Conservation (phyloP, 345 rosid genomes). For the Rhodamnia argentea region DNA sequence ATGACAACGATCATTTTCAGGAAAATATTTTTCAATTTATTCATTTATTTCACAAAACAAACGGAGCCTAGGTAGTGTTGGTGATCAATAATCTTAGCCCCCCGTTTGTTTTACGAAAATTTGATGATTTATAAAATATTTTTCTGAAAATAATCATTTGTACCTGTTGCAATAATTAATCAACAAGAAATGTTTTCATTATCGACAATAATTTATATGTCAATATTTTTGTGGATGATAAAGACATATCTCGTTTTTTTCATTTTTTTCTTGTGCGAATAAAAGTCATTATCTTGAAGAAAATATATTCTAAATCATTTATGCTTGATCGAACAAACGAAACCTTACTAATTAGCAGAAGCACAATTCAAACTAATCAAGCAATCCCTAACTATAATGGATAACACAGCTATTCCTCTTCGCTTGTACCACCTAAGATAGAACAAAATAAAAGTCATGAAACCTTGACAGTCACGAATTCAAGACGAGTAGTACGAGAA, state of each 20-base stretch:
- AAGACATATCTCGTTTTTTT: no score
- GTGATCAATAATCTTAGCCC: background rate
- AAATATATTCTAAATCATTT: no score
- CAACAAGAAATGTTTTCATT: no score
- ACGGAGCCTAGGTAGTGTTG: fast-evolving
- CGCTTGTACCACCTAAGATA: background rate
- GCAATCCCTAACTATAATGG: background rate
- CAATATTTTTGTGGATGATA: no score
- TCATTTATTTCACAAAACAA: background rate
- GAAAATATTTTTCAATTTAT: background rate
- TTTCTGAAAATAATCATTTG: no score
- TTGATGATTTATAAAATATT: no score
- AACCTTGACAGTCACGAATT: background rate
- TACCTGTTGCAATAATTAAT: no score
- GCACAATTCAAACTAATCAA: background rate
- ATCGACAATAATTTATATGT: no score
- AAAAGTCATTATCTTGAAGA: no score
- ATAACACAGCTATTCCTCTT: background rate
- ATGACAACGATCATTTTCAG: fast-evolving
- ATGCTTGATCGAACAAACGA: no score
- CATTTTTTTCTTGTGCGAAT: no score
- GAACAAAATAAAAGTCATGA: background rate
- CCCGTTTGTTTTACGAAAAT: no score
- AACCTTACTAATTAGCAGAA: background rate
- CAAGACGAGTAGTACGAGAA: background rate